Evolutionary conservation across 345 rosid genomes (phyloP).

Genomic region (Excoecaria agallocha): DNA sequence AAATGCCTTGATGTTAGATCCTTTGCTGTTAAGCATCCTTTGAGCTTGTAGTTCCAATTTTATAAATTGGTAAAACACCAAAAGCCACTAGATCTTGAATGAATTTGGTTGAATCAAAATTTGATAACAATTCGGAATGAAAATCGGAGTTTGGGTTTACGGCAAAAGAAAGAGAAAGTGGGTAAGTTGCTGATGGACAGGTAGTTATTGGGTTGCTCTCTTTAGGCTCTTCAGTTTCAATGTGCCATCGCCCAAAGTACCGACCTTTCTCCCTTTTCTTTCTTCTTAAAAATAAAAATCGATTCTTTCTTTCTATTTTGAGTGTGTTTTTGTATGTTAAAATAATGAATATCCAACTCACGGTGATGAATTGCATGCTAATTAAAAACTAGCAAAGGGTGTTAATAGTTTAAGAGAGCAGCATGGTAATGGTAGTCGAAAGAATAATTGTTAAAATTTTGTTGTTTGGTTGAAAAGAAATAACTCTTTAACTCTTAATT

Average conservation of each 20-base stretch:
- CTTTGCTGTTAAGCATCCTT: slow-evolving; percentile 25
- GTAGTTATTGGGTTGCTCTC: slow-evolving; percentile 1
- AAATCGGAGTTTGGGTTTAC: neutral
- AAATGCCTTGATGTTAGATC: slow-evolving; percentile 31
- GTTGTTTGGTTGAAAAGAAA: too few species aligned
- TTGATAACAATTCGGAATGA: neutral
- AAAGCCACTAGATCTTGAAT: slow-evolving; percentile 11
- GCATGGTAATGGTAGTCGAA: too few species aligned
- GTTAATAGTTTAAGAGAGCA: too few species aligned
- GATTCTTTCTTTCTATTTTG: neutral
- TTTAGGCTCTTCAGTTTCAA: neutral
- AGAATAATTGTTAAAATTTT: too few species aligned
- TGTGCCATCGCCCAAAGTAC: neutral
- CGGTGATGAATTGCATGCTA: neutral
- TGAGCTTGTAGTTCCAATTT: neutral
- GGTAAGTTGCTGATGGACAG: neutral
- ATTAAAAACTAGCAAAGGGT: too few species aligned
- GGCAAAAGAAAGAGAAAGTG: neutral
- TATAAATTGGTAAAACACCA: neutral
- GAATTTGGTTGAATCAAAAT: neutral
- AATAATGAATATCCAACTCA: neutral
- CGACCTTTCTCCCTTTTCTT: neutral
- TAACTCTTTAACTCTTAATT: neutral
- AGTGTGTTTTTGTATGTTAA: neutral
- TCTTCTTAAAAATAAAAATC: neutral